A percentile compares a stretch with the other conserved stretches of the same genome.
phyloP scores from a whole-genome alignment of 1,284 basidiomycete genomes.

The Ustilago vetiveriae region DNA sequence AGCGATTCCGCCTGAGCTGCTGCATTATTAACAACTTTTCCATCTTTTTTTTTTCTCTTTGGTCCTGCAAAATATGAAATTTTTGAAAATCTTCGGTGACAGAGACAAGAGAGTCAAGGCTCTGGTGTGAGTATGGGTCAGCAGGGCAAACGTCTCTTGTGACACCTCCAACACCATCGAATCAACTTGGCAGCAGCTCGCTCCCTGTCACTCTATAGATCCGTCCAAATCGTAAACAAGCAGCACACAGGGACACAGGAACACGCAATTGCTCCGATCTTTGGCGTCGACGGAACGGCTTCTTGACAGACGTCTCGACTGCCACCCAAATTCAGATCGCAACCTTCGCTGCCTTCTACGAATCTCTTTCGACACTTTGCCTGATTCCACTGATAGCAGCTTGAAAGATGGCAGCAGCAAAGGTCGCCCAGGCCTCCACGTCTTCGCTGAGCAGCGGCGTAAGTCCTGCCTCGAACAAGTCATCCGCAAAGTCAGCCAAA shows the following conservation, averaged over 20 bases:
- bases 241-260: too few species aligned
- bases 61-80: constrained; percentile 6
- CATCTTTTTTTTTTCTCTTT: constrained; percentile 10
- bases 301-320: too few species aligned
- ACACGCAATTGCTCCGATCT: too few species aligned
- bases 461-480: constrained; percentile 15
- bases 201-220: too few species aligned
- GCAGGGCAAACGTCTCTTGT: too few species aligned
- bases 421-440: constrained; percentile 20
- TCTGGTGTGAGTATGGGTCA: too few species aligned
- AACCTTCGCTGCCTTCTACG: not conserved
- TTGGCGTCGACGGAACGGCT: too few species aligned
- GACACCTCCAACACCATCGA: not conserved
- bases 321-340: too few species aligned
- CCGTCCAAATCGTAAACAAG: too few species aligned
- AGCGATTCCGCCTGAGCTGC: not conserved
- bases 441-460: constrained; percentile 11
- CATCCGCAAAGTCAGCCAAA: constrained; percentile 18
- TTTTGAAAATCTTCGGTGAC: constrained; percentile 5
- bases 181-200: not conserved
- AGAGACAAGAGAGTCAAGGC: not conserved
- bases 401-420: constrained; percentile 25
- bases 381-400: too few species aligned
- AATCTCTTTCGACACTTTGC: not conserved
- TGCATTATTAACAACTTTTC: not conserved